Percentiles rank a stretch among this genome's conserved stretches.
phyloP scores from a whole-genome alignment of 805 yeast species.

The Candida railenensis region DNA sequence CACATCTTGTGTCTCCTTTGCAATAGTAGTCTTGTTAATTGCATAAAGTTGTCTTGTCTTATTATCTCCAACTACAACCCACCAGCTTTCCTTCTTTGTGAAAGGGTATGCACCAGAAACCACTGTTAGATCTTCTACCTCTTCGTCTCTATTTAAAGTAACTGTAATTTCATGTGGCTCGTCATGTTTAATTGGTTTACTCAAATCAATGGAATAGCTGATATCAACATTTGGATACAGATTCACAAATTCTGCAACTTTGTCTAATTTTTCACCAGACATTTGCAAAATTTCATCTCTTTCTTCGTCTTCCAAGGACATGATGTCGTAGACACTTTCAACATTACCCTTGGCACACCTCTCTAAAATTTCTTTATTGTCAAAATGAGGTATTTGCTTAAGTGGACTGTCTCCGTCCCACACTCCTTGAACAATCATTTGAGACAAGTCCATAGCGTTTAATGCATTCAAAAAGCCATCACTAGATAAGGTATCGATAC shows the following conservation, averaged over 20 bases:
- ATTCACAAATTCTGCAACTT: constrained; percentile 86
- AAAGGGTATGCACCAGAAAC: constrained; percentile 59
- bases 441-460: constrained; percentile 82
- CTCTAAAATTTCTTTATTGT: constrained; percentile 42
- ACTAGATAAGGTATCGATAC: constrained; percentile 73
- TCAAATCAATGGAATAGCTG: constrained; percentile 47
- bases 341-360: constrained; percentile 57
- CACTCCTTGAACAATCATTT: constrained; percentile 82
- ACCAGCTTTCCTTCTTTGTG: constrained; percentile 72
- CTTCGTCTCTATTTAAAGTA: constrained; percentile 70
- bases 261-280: constrained; percentile 45
- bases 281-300: constrained; percentile 61
- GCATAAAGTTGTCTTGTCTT: constrained; percentile 63
- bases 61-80: constrained; percentile 81
- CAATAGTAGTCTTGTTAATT: constrained; percentile 60
- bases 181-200: constrained; percentile 43
- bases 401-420: constrained; percentile 81
- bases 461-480: constrained; percentile 80
- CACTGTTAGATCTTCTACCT: constrained; percentile 60
- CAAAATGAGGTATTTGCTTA: constrained; percentile 76
- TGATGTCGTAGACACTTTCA: constrained; percentile 76
- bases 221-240: constrained; percentile 84
- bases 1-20: constrained; percentile 51
- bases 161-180: constrained; percentile 50
- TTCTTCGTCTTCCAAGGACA: constrained; percentile 75